These are phyloP conservation scores for Acorus calamus DNA, from an alignment of 106 monocot species.

Conservation along the genomic window DNA sequence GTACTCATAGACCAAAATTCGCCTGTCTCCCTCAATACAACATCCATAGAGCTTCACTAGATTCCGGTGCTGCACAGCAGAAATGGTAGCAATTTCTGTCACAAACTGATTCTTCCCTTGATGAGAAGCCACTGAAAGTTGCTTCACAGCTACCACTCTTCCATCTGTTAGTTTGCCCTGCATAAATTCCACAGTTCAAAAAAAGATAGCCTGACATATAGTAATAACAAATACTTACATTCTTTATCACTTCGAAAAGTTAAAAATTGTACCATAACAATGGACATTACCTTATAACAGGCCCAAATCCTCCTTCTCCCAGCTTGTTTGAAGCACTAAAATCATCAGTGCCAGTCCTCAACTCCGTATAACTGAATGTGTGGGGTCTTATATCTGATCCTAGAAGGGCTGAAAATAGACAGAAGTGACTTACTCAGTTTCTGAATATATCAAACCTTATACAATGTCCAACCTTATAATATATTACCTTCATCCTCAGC, in stretches of 20 bases:
- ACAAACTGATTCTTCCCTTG: conserved; percentile 15
- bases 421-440: background rate
- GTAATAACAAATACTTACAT: background rate
- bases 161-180: conserved; percentile 16
- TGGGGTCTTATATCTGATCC: too few relatives aligned
- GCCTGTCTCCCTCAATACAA: conserved; percentile 8
- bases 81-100: conserved; percentile 16
- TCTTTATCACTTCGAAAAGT: background rate
- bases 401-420: background rate
- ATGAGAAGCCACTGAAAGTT: conserved; percentile 2
- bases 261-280: background rate
- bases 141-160: conserved; percentile 13
- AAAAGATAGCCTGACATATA: background rate
- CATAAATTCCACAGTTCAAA: background rate
- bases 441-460: background rate
- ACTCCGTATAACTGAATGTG: too few relatives aligned
- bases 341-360: too few relatives aligned
- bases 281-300: background rate
- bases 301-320: too few relatives aligned
- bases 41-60: conserved; percentile 15
- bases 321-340: too few relatives aligned
- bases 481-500: conserved; percentile 14
- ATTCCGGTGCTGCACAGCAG: conserved; percentile 12
- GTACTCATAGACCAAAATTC: conserved; percentile 16
- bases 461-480: background rate